Evolutionary conservation across 2,329 filamentous ascomycete genomes (phyloP), one percentile per base, ranked within the genome.

Genomic region (Uncinocarpus reesii): DNA sequence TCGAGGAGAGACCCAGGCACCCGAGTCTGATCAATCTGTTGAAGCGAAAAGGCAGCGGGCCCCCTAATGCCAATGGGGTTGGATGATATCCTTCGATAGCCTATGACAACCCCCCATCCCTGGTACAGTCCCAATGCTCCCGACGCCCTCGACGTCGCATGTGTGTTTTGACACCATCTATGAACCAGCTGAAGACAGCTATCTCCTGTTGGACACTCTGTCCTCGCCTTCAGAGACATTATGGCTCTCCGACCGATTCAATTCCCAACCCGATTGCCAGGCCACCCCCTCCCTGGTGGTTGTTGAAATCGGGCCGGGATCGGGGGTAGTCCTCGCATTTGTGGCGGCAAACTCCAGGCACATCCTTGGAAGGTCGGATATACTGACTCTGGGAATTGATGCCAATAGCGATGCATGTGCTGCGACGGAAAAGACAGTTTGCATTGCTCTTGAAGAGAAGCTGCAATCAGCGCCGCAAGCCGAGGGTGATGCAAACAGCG

Each of bases 161-260:
- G 86, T 96, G 51, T 79, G 83, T 47, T 94, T 89, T 68, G 79
- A 86, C 64, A 80, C 83, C 48, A 82, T 96, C 57, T 98, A 98
- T 69, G 89, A 95, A 62, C 92, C 92, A 29, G 84, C 90, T 8
- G 92, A 98, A 68, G 92, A 98, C 70, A 95, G 89, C 4, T 98
- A 87, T 63, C 78, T 98, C 37, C 77, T 98, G 42, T 79, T 98
- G 24, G 90, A 98, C 69, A 94, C 89, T 0, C 76, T 98, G 37
- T 90, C 89, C 0, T 83, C 81, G 1, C 51, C 72, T 0, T 64
- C 76, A 1, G 87, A 95, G 67, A 78, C 73, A 3, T 56, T 69
- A 20, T 95, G 87, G 65, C 78, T 95, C 16, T 71, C 72, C 15
- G 50, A 67, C 4, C 78, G 77, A 36, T 93, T 95, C 62, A 50